Conservation (phyloP, 2,329 filamentous ascomycete species). For the Claviceps monticola region DNA sequence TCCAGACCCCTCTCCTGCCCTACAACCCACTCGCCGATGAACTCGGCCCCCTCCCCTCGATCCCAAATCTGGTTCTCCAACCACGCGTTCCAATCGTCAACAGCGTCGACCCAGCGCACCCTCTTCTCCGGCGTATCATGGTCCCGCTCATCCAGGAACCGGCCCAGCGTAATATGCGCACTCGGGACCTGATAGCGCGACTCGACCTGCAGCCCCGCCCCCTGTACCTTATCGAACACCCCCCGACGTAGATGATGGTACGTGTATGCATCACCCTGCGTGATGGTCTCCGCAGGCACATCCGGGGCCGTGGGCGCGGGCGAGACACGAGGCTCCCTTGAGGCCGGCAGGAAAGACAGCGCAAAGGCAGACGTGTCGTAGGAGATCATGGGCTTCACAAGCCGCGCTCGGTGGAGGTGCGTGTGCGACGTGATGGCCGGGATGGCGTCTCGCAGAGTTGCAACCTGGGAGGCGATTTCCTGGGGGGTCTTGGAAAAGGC, state of each 20-base stretch:
- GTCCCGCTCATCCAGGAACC: constrained; percentile 60
- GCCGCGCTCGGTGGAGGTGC: constrained; percentile 50
- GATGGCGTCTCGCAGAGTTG: constrained; percentile 40
- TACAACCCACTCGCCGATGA: constrained; percentile 67
- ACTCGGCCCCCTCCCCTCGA: constrained; percentile 21
- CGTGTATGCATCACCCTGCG: constrained; percentile 53
- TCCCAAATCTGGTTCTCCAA: constrained; percentile 60
- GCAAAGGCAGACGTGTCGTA: constrained; percentile 80
- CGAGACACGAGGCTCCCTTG: constrained; percentile 37
- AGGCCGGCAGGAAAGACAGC: constrained; percentile 72
- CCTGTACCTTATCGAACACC: constrained; percentile 47
- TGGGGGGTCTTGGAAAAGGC: constrained; percentile 61
- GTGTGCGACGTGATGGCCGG: constrained; percentile 52
- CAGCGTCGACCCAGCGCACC: constrained; percentile 47
- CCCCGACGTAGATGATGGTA: constrained; percentile 86
- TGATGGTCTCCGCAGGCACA: constrained; percentile 16
- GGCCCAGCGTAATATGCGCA: constrained; percentile 74
- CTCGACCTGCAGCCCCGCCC: constrained; percentile 53
- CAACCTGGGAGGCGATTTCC: constrained; percentile 52
- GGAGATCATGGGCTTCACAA: constrained; percentile 71
- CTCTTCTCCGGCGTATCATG: constrained; percentile 46
- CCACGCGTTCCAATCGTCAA: constrained; percentile 69
- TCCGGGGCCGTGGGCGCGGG: constrained; percentile 26
- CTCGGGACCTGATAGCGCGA: constrained; percentile 81
- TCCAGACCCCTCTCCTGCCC: constrained; percentile 74